Base-by-base conservation (phyloP, 352 stramenopile species). In the Phytophthora citrophthora region DNA sequence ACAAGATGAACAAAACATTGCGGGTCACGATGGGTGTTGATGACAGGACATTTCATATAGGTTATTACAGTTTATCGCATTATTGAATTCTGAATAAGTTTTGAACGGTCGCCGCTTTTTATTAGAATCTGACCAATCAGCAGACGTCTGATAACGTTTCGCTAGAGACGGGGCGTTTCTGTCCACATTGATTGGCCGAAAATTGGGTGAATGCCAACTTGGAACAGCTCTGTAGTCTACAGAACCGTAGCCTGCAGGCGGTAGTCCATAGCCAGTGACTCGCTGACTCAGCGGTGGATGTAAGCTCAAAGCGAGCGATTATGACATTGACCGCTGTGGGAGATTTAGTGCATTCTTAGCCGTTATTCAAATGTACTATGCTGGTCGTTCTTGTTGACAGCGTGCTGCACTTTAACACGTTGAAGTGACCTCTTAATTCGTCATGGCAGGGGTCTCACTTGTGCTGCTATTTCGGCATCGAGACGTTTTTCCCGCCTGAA, bases 121-220 rank as follows among this genome's bases (percentile, higher is more conserved):
- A 77, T 74, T 24, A 18, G 18, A 20, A 38, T 12, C 27, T 15
- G 3, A 10, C 70, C 70, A 77, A 77, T 77, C 65, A 68, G 54
- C 43, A 26, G 29, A 23, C 53, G 23, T 54, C 60, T 70, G 65
- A 73, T 68, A 61, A 58, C 20, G 32, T 34, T 9, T n/a, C 43
- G 43, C 26, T 44, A 61, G 29, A 51, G 26, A 61, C 53, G 29
- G 29, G 53, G 34, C 43, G 24, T 46, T 61, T 46, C 29, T n/a
- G 11, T n/a, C 15, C 20, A 9, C 31, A 13, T 9, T 34, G 53
- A 60, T 52, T 60, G 53, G 53, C 20, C 23, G 41, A 23, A 20
- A 60, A 41, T 12, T 34, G 8, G 12, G 29, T 34, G 29, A 34
- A 34, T 34, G 29, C 29, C 29, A 34, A 16, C 16, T 23, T 54